A percentile compares a stretch with the other conserved stretches of the same genome.
Evolutionary conservation across 2,329 filamentous ascomycete genomes (phyloP).

Genomic region (Aureobasidium musti): DNA sequence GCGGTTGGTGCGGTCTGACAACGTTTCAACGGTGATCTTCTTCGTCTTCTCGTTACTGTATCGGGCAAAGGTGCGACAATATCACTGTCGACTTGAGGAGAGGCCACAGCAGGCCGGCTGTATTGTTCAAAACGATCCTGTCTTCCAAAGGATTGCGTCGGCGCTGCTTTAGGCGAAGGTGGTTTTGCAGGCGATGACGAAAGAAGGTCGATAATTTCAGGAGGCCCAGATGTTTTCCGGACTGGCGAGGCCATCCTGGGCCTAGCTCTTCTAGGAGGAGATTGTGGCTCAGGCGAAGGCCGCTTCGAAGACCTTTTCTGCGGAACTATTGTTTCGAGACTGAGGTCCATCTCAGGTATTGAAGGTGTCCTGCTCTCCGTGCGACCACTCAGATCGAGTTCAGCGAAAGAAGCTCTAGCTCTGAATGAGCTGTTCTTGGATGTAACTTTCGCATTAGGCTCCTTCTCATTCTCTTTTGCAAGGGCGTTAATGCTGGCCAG

Average conservation of each 20-base stretch:
- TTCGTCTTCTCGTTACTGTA: constrained; percentile 40
- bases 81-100: neutral
- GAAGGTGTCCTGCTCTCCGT: neutral
- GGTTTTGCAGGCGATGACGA: constrained; percentile 36
- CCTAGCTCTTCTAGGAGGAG: constrained; percentile 34
- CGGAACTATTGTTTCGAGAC: constrained; percentile 6
- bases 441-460: neutral
- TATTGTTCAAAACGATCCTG: constrained; percentile 30
- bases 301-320: constrained; percentile 20
- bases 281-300: constrained; percentile 35
- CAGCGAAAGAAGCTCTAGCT: neutral
- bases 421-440: neutral
- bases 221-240: constrained; percentile 32
- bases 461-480: neutral
- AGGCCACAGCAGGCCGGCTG: neutral
- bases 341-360: constrained; percentile 27
- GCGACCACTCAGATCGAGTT: constrained; percentile 9
- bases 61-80: constrained; percentile 34
- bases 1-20: constrained; percentile 37
- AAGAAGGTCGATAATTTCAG: constrained; percentile 38
- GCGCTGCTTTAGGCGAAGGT: neutral
- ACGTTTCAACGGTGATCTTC: constrained; percentile 37
- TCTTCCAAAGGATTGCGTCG: neutral
- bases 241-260: constrained; percentile 36
- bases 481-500: constrained; percentile 16